Evolutionary conservation across 2,329 filamentous ascomycete genomes (phyloP).

Genomic region (Paraphaeosphaeria minitans): DNA sequence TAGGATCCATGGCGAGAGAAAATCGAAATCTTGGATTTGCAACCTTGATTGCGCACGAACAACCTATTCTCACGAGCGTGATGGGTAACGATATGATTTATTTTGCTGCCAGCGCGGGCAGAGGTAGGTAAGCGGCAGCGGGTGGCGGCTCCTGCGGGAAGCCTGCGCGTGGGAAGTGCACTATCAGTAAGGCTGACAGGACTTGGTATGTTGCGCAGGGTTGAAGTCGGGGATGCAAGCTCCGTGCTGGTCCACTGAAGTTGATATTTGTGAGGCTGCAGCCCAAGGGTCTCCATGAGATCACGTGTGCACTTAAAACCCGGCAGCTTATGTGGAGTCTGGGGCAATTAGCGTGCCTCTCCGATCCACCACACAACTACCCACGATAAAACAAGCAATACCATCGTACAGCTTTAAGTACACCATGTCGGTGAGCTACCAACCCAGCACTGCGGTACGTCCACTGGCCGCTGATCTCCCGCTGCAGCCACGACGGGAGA

Average conservation of each 20-base stretch:
- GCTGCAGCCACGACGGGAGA: slow-evolving; percentile 16
- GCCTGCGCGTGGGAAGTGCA: not conserved
- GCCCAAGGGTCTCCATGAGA: not conserved
- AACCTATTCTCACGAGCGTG: too few species aligned
- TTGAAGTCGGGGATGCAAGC: not conserved
- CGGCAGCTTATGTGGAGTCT: too few species aligned
- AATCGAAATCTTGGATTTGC: not conserved
- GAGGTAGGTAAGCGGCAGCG: too few species aligned
- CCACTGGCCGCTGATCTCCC: not conserved
- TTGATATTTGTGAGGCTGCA: not conserved
- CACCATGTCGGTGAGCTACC: slow-evolving; percentile 2
- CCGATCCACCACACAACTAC: not conserved
- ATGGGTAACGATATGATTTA: too few species aligned
- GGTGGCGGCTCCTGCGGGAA: too few species aligned
- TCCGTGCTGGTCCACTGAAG: not conserved
- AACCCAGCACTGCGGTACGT: not conserved
- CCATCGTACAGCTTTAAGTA: not conserved
- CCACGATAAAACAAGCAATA: not conserved
- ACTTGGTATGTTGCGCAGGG: not conserved
- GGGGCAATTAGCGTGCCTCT: not conserved
- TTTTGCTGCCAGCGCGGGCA: not conserved
- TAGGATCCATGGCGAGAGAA: not conserved
- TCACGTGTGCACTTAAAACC: not conserved
- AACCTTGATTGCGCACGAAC: not conserved
- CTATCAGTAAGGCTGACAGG: not conserved